Conservation (phyloP, 306 rosid genomes). For the Rosa lucieae region DNA sequence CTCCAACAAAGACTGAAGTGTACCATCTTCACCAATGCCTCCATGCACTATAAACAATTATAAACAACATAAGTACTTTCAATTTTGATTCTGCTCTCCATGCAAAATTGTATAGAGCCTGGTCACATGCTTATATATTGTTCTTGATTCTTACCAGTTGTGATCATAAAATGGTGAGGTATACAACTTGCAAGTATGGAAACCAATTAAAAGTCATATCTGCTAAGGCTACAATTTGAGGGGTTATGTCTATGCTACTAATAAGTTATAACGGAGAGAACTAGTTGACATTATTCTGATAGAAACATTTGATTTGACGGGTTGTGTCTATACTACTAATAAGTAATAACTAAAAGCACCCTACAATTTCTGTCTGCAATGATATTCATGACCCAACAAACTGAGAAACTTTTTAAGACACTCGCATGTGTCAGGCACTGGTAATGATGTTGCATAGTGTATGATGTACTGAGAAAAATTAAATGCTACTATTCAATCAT, state of each 20-base stretch:
- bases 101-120: neutral
- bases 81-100: neutral
- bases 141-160: neutral
- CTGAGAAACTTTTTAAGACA: neutral
- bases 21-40: constrained; percentile 98
- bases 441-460: neutral
- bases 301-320: too few species aligned
- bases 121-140: neutral
- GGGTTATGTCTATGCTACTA: neutral
- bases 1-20: constrained; percentile 82
- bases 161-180: neutral
- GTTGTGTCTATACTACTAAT: neutral
- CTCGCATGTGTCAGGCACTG: neutral
- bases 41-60: constrained; percentile 73
- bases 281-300: neutral
- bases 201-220: neutral
- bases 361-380: neutral
- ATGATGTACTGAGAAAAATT: neutral
- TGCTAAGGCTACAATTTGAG: neutral
- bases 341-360: neutral
- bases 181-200: neutral
- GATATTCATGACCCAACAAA: neutral
- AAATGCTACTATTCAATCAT: constrained; percentile 12
- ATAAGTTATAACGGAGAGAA: neutral
- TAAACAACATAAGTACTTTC: constrained; percentile 20